phyloP scores from a whole-genome alignment of 805 yeast species.

The Candida berthetii region DNA sequence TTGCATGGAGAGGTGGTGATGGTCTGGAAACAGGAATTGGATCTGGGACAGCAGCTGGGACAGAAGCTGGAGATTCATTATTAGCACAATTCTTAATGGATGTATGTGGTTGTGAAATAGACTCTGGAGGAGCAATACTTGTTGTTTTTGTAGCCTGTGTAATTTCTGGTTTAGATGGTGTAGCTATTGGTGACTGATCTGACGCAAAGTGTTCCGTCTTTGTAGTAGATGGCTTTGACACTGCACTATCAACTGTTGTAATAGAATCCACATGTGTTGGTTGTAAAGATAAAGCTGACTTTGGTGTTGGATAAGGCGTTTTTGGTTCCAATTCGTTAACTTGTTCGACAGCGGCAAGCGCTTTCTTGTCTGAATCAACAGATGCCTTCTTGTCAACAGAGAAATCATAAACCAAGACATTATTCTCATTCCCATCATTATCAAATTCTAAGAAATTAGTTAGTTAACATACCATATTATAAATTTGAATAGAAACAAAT shows the following conservation, averaged over 20 bases:
- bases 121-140: too few relatives aligned
- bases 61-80: too few relatives aligned
- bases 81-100: too few relatives aligned
- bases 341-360: slow-evolving; percentile 1
- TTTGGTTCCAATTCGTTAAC: slow-evolving; percentile 16
- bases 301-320: slow-evolving; percentile 23
- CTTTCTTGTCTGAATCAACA: slow-evolving; percentile 1
- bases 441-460: slow-evolving; percentile 23
- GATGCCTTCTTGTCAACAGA: neutral
- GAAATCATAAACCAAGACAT: slow-evolving; percentile 21
- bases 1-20: too few relatives aligned
- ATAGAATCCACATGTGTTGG: neutral
- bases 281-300: neutral
- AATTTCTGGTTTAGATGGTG: too few relatives aligned
- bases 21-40: too few relatives aligned
- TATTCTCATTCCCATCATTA: slow-evolving; percentile 29
- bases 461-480: too few relatives aligned
- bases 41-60: too few relatives aligned
- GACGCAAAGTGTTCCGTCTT: neutral
- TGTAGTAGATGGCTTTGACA: neutral
- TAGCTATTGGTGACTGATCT: too few relatives aligned
- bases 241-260: neutral
- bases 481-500: too few relatives aligned
- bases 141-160: too few relatives aligned
- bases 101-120: too few relatives aligned